Base-by-base conservation (phyloP, 805 yeast genomes). In the Candida vaughaniae region DNA sequence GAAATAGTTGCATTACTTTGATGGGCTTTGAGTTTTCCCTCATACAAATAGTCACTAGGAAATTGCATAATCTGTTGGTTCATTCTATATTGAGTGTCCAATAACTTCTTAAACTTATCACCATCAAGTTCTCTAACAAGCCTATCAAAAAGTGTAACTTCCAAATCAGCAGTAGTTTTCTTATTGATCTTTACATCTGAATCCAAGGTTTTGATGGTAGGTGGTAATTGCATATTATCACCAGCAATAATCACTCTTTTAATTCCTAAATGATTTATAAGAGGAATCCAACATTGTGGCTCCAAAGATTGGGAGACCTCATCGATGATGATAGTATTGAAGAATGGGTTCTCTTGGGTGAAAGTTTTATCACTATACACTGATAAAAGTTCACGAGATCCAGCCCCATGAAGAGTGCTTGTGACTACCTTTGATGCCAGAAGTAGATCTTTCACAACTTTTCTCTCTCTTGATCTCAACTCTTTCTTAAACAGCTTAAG, bases 271-370 rank as follows among this genome's bases (percentile, higher is more conserved):
- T 85, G 91, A 25, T 75, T 73, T 3, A 88, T 69, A 5, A 93
- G 43, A 1, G 99, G 97, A 16, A 91, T 89, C 97, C 97, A 90
- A 52, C 97, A 89, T 47, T 91, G 95, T 1, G 97, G 95, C 52
- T 91, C 96, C 37, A 91, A 62, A 8, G 96, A 75, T 58, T 91
- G 99, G 0, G 97, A 88, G 0, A 91, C 96, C 59, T 91, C 99
- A 61, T 91, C 99, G 23, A 91, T 90, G 9, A 93, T 85, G 22
- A 91, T 68, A 0, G 95, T 79, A 46, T 86, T 87, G 52, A 91
- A 87, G 9, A 80, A 53, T 3, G 69, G 64, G 18, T 58, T 55
- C 3, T 56, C 60, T 6, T 25, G 30, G 6, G 41, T 38, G 3
- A 41, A 42, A 1, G 36, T 31, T 14, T 45, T 51, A 23, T 60